Conservation (phyloP, 2,329 filamentous ascomycete species). For the Nemania abortiva region DNA sequence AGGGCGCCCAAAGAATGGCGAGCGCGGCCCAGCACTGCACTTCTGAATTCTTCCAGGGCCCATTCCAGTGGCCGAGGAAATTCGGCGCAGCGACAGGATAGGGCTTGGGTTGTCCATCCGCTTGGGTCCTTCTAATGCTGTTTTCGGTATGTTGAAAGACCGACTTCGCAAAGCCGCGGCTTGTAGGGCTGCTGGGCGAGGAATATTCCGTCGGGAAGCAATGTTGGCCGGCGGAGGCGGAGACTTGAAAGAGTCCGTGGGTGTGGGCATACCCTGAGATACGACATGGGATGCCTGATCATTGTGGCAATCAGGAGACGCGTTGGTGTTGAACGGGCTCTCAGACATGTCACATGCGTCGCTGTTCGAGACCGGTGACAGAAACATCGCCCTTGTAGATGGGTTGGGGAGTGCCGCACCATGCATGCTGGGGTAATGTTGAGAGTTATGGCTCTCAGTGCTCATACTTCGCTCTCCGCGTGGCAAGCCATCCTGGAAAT, state of each 20-base stretch:
- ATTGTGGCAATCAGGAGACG: constrained; percentile 34
- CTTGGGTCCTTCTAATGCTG: constrained; percentile 61
- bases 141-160: constrained; percentile 59
- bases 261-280: constrained; percentile 44
- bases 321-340: constrained; percentile 37
- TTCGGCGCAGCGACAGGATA: constrained; percentile 61
- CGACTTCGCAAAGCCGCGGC: constrained; percentile 60
- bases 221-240: constrained; percentile 65
- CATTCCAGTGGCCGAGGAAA: constrained; percentile 63
- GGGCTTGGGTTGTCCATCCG: constrained; percentile 60
- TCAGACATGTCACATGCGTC: constrained; percentile 38
- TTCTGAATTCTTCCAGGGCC: constrained; percentile 59
- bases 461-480: constrained; percentile 43
- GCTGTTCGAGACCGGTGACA: constrained; percentile 41
- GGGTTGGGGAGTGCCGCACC: constrained; percentile 39
- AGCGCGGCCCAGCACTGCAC: constrained; percentile 55
- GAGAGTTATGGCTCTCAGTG: constrained; percentile 36
- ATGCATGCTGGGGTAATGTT: constrained; percentile 42
- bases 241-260: constrained; percentile 59
- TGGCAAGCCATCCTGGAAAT: constrained; percentile 37
- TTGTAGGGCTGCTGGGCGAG: constrained; percentile 63
- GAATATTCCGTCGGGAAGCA: constrained; percentile 64
- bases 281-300: constrained; percentile 35
- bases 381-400: constrained; percentile 39
- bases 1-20: constrained; percentile 59